phyloP scores from a whole-genome alignment of 495 filamentous ascomycete genomes.

The Podospora fimiseda region DNA sequence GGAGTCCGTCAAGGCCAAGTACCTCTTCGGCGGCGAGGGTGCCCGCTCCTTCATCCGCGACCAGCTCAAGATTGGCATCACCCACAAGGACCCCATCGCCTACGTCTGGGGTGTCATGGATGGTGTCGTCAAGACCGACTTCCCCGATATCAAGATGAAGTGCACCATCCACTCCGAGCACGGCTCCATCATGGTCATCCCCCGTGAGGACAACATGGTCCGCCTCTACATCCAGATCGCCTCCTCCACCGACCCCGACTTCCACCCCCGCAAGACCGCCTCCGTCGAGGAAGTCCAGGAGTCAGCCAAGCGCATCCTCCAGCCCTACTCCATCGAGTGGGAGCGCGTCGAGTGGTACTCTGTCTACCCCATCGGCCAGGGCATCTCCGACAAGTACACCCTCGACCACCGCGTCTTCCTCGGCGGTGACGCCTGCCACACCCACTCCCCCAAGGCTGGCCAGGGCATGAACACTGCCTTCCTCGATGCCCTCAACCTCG shows the following conservation, averaged over 20 bases:
- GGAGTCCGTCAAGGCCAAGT: constrained; percentile 50
- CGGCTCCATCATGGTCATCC: constrained; percentile 72
- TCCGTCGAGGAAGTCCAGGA: constrained; percentile 62
- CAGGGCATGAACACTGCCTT: constrained; percentile 85
- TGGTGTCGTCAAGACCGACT: constrained; percentile 67
- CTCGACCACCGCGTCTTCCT: constrained; percentile 67
- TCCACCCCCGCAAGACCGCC: constrained; percentile 54
- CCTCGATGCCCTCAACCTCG: constrained; percentile 74
- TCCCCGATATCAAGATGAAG: constrained; percentile 84
- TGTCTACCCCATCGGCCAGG: constrained; percentile 67
- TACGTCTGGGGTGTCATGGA: constrained; percentile 75
- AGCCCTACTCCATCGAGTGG: constrained; percentile 65
- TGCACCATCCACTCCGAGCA: constrained; percentile 68
- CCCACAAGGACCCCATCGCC: constrained; percentile 56
- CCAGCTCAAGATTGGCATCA: constrained; percentile 56
- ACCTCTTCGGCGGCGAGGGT: constrained; percentile 56
- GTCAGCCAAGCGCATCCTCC: constrained; percentile 58
- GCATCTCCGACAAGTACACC: constrained; percentile 61
- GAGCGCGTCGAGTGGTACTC: constrained; percentile 63
- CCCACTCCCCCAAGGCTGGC: constrained; percentile 78
- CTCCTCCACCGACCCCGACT: constrained; percentile 56
- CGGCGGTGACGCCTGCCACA: constrained; percentile 76
- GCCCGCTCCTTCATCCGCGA: constrained; percentile 54
- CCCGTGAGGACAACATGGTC: constrained; percentile 67
- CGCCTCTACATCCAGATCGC: constrained; percentile 72